Evolutionary conservation across 2,329 filamentous ascomycete species (phyloP).

Genomic region (Tolypocladium tundrense): DNA sequence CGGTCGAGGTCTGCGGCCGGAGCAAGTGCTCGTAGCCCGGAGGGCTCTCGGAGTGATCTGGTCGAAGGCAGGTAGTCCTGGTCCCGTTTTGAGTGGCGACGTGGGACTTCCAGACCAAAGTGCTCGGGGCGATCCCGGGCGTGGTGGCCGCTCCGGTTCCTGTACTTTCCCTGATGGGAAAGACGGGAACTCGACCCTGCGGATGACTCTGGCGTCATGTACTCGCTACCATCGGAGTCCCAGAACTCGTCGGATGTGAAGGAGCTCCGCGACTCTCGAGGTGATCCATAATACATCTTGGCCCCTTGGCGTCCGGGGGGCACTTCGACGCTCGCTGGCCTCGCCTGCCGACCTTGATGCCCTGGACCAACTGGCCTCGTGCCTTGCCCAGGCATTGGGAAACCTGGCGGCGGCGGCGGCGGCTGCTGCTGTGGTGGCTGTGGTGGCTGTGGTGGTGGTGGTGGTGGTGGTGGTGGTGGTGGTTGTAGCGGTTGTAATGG

Average conservation of each 20-base stretch:
- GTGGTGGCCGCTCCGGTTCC: constrained; percentile 6
- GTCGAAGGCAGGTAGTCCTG: background rate
- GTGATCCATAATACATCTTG: constrained; percentile 1
- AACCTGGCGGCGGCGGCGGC: background rate
- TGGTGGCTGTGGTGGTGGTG: background rate
- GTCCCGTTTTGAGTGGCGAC: background rate
- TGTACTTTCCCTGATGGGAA: constrained; percentile 3
- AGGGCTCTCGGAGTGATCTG: background rate
- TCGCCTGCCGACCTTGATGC: background rate
- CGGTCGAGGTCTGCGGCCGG: background rate
- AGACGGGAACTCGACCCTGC: constrained; percentile 5
- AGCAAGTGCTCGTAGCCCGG: background rate
- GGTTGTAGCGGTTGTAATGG: no score
- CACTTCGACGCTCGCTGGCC: background rate
- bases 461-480: background rate
- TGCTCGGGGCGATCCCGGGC: constrained; percentile 6
- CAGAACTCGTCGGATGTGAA: constrained; percentile 1
- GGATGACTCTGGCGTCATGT: constrained; percentile 11
- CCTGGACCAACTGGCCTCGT: background rate
- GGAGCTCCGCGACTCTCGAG: constrained; percentile 9
- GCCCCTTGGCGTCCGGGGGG: background rate
- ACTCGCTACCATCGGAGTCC: constrained; percentile 5
- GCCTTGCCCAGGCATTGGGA: background rate
- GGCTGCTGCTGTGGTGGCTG: background rate
- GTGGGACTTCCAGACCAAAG: constrained; percentile 4